Evolutionary conservation across 2,329 filamentous ascomycete genomes (phyloP), one percentile per base, ranked within the genome.

Genomic region (Phialophora chinensis): DNA sequence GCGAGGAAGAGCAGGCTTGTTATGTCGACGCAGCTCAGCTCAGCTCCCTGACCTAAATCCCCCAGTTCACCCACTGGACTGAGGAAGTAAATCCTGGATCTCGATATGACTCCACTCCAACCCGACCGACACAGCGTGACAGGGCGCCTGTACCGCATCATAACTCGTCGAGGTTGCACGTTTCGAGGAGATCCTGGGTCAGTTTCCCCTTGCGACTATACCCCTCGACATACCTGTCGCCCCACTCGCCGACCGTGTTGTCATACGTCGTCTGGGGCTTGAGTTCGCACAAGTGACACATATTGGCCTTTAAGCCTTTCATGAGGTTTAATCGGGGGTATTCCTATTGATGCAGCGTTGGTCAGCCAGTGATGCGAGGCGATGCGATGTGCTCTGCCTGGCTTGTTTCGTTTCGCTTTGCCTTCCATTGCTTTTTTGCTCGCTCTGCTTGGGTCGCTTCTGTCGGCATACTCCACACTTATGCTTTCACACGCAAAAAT

Each of bases 181-280:
- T 72, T 31, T 72, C 66, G 67, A 75, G 59, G 27, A 74, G 62
- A 65, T 72, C 73, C 68, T 66, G 64, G 25, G 72, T 73, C 69
- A 72, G 60, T 65, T 78, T 76, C 17, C 75, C 76, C 66, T 75
- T 74, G 31, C 73, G 67, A 68, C 73, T 74, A 65, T 78, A 79
- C 35, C 73, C 75, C 50, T 78, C 74, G 27, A 78, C 67, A 69
- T 76, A 80, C 50, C 74, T 73, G 38, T 78, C 76, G 4, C 78
- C 78, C 72, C 72, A 73, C 35, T 75, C 75, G 0, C 73, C 74
- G 11, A 77, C 74, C 27, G 75, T 77, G 49, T 76, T 79, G 60
- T 75, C 73, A 66, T 78, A 78, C 5, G 77, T 82, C 1, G 79
- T 78, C 27, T 72, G 69, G 1, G 81, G 79, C 73, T 83, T 83